Conservation (phyloP, 2,329 filamentous ascomycete genomes). For the Neopestalotiopsis rosae region DNA sequence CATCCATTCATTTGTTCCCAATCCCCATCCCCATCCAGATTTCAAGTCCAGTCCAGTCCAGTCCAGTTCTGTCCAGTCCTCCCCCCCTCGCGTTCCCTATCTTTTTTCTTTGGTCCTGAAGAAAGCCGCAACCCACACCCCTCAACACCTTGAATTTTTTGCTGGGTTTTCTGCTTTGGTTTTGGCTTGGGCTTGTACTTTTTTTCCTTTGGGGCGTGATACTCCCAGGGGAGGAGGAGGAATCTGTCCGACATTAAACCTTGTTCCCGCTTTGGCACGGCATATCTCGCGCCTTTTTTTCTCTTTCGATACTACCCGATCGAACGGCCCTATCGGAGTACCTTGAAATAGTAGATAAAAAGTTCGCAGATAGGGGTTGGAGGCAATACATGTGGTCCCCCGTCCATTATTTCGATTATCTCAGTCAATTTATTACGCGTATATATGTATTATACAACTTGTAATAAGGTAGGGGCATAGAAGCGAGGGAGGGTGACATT, state of each 20-base stretch:
- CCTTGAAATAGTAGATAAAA: neutral
- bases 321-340: neutral
- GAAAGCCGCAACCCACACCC: neutral
- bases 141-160: neutral
- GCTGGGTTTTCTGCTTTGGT: no score
- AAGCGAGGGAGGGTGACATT: conserved; percentile 1
- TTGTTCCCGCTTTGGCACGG: conserved; percentile 3
- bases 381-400: no score
- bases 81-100: neutral
- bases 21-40: neutral
- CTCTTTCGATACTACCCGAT: neutral
- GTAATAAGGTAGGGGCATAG: neutral
- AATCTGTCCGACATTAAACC: conserved; percentile 6
- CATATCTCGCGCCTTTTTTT: neutral
- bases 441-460: neutral
- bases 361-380: neutral
- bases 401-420: neutral
- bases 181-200: no score
- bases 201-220: neutral
- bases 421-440: neutral
- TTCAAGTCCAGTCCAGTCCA: no score
- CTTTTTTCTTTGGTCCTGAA: neutral
- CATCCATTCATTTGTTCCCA: neutral
- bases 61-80: no score
- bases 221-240: neutral